These are phyloP conservation scores for Calonectria pteridis DNA, from an alignment of 2,329 filamentous ascomycete species.

Conservation along the genomic window DNA sequence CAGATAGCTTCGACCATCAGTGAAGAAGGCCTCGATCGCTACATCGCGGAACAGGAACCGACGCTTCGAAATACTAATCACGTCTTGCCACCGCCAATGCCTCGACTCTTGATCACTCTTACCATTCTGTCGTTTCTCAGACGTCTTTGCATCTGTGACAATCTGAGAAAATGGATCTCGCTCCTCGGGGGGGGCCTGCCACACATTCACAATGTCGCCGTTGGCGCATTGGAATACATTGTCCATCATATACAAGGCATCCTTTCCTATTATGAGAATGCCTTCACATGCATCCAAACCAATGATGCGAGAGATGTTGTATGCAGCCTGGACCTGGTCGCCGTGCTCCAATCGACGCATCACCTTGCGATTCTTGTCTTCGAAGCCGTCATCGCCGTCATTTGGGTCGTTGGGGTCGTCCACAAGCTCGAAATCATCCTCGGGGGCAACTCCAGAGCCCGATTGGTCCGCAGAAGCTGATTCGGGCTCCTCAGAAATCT, in stretches of 20 bases:
- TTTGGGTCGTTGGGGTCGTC: conserved; percentile 90
- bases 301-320: conserved; percentile 94
- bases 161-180: conserved; percentile 96
- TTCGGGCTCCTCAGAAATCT: conserved; percentile 43
- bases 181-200: conserved; percentile 92
- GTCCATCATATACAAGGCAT: conserved; percentile 93
- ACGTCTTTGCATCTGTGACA: conserved; percentile 76
- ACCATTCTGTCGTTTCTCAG: conserved; percentile 71
- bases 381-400: conserved; percentile 81
- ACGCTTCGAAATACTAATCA: conserved; percentile 95
- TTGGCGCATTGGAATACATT: conserved; percentile 96
- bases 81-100: conserved; percentile 93
- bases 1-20: conserved; percentile 94
- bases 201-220: conserved; percentile 96
- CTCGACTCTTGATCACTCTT: conserved; percentile 81
- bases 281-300: conserved; percentile 95
- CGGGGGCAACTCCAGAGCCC: conserved; percentile 57
- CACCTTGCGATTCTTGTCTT: conserved; percentile 98
- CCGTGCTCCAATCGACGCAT: conserved; percentile 93
- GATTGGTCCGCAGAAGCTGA: conserved; percentile 34
- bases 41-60: conserved; percentile 96
- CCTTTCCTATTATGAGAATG: conserved; percentile 91
- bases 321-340: conserved; percentile 92
- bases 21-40: conserved; percentile 97
- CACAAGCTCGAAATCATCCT: conserved; percentile 96